These are phyloP conservation scores for Manihot esculenta DNA, from an alignment of 441 rosid species.

Conservation along the genomic window DNA sequence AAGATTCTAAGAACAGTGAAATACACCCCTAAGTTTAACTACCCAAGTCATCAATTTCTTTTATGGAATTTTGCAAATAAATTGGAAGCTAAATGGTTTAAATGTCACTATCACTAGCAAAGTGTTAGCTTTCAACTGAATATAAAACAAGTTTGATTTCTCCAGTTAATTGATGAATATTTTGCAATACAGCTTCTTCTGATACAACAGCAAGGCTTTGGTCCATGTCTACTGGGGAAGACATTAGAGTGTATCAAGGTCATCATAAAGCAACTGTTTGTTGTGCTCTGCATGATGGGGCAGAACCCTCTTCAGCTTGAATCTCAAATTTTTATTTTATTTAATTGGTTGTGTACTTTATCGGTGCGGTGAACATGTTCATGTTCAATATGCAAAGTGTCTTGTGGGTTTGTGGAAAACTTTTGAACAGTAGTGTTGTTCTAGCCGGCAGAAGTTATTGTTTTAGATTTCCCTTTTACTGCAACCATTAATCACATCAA, in stretches of 20 bases:
- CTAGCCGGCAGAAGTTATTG: no score
- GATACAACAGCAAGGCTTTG: slow-evolving; percentile 88
- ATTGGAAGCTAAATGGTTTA: not conserved
- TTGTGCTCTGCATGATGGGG: slow-evolving; percentile 91
- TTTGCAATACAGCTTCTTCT: slow-evolving; percentile 62
- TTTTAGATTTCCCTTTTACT: no score
- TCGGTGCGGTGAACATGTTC: not conserved
- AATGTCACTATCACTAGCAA: not conserved
- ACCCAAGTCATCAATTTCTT: not conserved
- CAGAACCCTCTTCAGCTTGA: slow-evolving; percentile 51
- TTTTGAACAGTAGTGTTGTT: no score
- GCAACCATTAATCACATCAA: no score
- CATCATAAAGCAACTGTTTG: slow-evolving; percentile 91
- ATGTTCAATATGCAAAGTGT: not conserved
- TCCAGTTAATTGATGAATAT: not conserved
- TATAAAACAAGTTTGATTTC: not conserved
- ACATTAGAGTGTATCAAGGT: slow-evolving; percentile 71
- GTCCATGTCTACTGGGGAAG: slow-evolving; percentile 67
- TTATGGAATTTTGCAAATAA: not conserved
- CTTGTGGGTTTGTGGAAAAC: no score
- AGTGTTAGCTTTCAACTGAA: not conserved
- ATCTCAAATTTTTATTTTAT: not conserved
- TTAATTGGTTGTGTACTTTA: not conserved
- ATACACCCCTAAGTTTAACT: no score
- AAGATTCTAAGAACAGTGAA: no score